Percentiles rank a stretch among this genome's conserved stretches.
These are phyloP conservation scores for Jasminum sambac DNA, from an alignment of 257 asterid species.

Conservation along the genomic window DNA sequence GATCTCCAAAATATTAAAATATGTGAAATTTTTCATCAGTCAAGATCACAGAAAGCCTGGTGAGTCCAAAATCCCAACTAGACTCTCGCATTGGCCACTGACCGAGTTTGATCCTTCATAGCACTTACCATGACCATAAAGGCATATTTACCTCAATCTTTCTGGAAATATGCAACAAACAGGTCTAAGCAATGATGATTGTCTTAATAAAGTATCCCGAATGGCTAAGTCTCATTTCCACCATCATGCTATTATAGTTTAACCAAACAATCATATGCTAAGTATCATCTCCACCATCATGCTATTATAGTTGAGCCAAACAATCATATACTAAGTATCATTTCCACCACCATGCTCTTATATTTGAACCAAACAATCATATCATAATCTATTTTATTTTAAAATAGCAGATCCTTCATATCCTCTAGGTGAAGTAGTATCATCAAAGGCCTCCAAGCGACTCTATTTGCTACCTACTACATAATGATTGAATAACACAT, in stretches of 20 bases:
- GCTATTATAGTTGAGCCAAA: neutral
- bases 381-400: neutral
- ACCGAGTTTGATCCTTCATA: neutral
- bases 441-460: neutral
- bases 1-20: neutral
- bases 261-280: neutral
- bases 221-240: neutral
- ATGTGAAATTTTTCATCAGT: neutral
- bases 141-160: neutral
- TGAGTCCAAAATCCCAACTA: neutral
- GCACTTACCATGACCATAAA: neutral
- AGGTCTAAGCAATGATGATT: neutral
- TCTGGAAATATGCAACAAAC: no score
- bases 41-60: neutral
- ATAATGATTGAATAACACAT: neutral
- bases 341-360: neutral
- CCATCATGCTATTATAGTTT: neutral
- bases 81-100: no score
- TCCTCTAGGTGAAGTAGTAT: neutral
- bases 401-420: neutral
- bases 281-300: no score
- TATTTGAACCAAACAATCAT: neutral
- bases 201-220: neutral
- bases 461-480: neutral
- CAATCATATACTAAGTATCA: neutral